Base-by-base conservation (phyloP, 495 filamentous ascomycete species). In the Glarea lozoyensis region DNA sequence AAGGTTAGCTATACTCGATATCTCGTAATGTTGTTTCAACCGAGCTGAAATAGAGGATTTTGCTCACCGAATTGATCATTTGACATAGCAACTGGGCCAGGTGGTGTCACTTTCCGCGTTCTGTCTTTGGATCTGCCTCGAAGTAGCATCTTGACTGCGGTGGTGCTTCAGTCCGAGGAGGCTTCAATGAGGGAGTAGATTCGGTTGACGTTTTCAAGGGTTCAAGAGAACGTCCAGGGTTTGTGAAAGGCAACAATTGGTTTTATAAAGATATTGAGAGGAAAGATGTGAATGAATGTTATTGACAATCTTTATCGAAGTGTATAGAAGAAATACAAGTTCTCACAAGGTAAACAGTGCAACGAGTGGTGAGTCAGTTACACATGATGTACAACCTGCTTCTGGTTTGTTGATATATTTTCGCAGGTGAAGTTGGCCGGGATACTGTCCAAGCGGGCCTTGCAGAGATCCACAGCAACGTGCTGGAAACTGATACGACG, bases 21-120 rank as follows among this genome's bases (percentile, higher is more conserved):
- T n/a, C n/a, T n/a, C n/a, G n/a, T n/a, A n/a, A n/a, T n/a, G 25
- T 29, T n/a, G 7, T 29, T 7, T 7, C 25, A 29, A 29, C 25
- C 25, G 25, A 7, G 25, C n/a, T 7, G 25, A 29, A 49, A 52
- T 40, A 62, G 42, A 46, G 16, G 20, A 18, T 18, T 30, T 30
- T 32, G 50, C 52, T 76, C 70, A 94, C 88, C 84, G 60, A 93
- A 81, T 64, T 94, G 87, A 34, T 89, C 79, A 58, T 78, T 78
- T 25, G 79, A 78, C 88, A 95, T 94, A 65, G 86, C 93, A 29
- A 76, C 72, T 18, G 84, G 81, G 27, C 79, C 79, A 17, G 85
- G 81, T 48, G 82, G 81, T 34, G 79, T 79, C 49, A 77, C 74
- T 67, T 81, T 84, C 50, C 76, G 61, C 34, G 39, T 46, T 63